Conservation (phyloP, 805 yeast genomes). For the Saturnispora sekii region DNA sequence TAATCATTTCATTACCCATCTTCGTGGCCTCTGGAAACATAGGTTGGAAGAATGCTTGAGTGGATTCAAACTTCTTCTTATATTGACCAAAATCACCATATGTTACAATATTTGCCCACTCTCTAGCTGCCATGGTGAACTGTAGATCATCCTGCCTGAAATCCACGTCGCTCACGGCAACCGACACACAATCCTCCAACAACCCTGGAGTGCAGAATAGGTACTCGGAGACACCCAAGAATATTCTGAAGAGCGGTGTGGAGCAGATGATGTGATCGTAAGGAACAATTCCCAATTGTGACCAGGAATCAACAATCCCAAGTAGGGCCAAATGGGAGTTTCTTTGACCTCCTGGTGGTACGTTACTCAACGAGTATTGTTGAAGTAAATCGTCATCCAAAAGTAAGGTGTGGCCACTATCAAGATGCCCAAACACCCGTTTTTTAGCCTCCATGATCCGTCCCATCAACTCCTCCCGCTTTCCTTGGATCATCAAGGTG, state of each 20-base stretch:
- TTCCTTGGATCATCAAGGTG: constrained; percentile 69
- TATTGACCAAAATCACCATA: constrained; percentile 69
- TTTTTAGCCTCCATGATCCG: constrained; percentile 60
- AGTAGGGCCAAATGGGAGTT: constrained; percentile 84
- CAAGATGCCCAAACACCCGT: constrained; percentile 64
- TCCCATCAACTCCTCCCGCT: constrained; percentile 43
- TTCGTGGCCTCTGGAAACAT: constrained; percentile 83
- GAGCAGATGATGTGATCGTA: constrained; percentile 96
- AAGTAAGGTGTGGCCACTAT: constrained; percentile 44
- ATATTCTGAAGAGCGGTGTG: constrained; percentile 86
- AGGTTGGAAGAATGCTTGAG: constrained; percentile 76
- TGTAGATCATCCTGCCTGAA: constrained; percentile 88
- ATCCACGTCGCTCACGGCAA: constrained; percentile 52
- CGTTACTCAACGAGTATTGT: constrained; percentile 65
- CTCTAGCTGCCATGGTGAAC: constrained; percentile 82
- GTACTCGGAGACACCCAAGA: constrained; percentile 89
- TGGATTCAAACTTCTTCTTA: constrained; percentile 59
- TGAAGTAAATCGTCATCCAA: constrained; percentile 74
- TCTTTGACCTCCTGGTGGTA: constrained; percentile 63
- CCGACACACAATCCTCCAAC: constrained; percentile 70
- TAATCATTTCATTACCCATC: constrained; percentile 91
- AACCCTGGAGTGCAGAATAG: constrained; percentile 76
- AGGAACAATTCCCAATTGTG: constrained; percentile 72
- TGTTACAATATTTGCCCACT: constrained; percentile 76
- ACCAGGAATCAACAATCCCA: constrained; percentile 94